These are phyloP conservation scores for Rutstroemia sydowiana DNA, from an alignment of 2,329 filamentous ascomycete species.

Conservation along the genomic window DNA sequence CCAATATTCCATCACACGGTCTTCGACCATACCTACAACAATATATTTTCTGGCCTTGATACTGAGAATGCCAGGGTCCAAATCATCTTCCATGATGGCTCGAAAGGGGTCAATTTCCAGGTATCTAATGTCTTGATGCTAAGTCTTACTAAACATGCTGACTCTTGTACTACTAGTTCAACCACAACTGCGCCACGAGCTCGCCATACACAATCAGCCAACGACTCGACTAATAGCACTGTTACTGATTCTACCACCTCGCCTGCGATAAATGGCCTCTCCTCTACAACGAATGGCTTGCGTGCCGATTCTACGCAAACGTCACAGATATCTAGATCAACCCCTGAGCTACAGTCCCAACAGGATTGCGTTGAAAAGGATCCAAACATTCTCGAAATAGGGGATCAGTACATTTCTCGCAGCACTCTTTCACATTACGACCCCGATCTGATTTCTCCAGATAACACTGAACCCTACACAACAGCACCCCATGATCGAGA, in stretches of 20 bases:
- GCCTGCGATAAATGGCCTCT: not conserved
- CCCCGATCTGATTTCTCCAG: too few relatives aligned
- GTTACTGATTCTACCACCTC: not conserved
- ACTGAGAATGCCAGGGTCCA: not conserved
- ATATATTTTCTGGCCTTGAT: too few relatives aligned
- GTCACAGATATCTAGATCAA: not conserved
- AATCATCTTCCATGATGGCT: not conserved
- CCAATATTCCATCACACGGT: not conserved
- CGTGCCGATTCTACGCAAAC: too few relatives aligned
- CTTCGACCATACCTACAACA: not conserved
- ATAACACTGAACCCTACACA: too few relatives aligned
- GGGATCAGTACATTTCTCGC: too few relatives aligned
- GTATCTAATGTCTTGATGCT: not conserved
- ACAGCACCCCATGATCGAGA: not conserved
- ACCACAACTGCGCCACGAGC: not conserved
- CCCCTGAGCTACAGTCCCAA: not conserved
- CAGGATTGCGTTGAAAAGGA: not conserved
- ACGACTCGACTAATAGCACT: not conserved
- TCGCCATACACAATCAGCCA: not conserved
- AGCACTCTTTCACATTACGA: too few relatives aligned
- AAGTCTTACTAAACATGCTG: not conserved
- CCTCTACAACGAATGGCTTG: too few relatives aligned
- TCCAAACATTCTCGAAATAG: not conserved
- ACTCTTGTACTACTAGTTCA: not conserved
- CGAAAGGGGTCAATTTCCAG: not conserved